Percentiles rank a stretch among this genome's conserved stretches.
phyloP scores from a whole-genome alignment of 2,329 filamentous ascomycete genomes.

The Microdochium bolleyi region DNA sequence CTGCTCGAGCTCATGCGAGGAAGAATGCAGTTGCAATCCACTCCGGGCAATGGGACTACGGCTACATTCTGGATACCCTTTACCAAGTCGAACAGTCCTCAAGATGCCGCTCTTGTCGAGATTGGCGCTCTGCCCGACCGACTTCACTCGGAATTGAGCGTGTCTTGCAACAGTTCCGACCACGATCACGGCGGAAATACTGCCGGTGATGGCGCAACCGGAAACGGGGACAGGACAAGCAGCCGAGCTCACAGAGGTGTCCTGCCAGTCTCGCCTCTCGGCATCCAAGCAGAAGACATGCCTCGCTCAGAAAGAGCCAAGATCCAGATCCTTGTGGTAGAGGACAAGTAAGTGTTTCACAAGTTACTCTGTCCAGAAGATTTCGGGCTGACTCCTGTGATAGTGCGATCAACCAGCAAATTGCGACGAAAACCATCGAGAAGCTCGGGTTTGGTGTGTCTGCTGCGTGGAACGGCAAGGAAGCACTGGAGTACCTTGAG shows the following conservation, averaged over 20 bases:
- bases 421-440: conserved; percentile 65
- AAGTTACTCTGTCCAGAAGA: background rate
- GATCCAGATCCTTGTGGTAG: conserved; percentile 67
- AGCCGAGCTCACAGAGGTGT: conserved; percentile 13
- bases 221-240: background rate
- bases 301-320: conserved; percentile 50
- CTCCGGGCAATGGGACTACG: conserved; percentile 60
- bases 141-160: conserved; percentile 53
- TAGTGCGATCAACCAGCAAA: conserved; percentile 63
- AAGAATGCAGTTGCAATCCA: conserved; percentile 62
- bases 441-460: conserved; percentile 65
- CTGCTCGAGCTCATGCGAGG: conserved; percentile 74
- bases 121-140: conserved; percentile 60
- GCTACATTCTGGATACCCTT: conserved; percentile 73
- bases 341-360: conserved; percentile 59
- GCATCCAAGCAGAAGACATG: conserved; percentile 34
- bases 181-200: conserved; percentile 32
- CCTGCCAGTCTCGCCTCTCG: conserved; percentile 22
- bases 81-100: conserved; percentile 52
- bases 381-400: conserved; percentile 5
- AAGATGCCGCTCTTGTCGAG: conserved; percentile 45
- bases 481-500: conserved; percentile 66
- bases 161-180: conserved; percentile 62
- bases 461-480: conserved; percentile 71
- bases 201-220: conserved; percentile 12